These are phyloP conservation scores for Fusarium vanettenii DNA, from an alignment of 2,329 filamentous ascomycete species.

Conservation along the genomic window DNA sequence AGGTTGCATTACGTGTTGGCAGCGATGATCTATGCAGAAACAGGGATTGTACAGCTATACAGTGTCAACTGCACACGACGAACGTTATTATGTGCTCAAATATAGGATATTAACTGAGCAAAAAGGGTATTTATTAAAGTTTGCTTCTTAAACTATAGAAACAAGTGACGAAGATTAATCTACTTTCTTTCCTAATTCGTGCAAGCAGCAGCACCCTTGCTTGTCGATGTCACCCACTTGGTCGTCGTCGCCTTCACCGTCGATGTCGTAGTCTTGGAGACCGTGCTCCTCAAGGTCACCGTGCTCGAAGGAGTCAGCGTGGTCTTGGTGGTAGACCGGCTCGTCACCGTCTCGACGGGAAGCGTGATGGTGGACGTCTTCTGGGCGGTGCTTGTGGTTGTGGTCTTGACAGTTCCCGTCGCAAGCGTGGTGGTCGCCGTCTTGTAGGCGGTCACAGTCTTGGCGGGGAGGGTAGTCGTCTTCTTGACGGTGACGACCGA, in stretches of 20 bases:
- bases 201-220: constrained; percentile 30
- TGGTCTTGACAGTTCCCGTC: constrained; percentile 23
- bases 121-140: background rate
- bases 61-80: background rate
- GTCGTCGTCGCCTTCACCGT: constrained; percentile 26
- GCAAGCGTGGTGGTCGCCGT: constrained; percentile 17
- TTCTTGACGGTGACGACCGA: constrained; percentile 26
- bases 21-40: background rate
- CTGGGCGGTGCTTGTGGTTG: constrained; percentile 23
- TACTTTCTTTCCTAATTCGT: constrained; percentile 3
- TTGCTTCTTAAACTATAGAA: background rate
- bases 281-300: constrained; percentile 20
- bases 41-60: background rate
- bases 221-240: constrained; percentile 25
- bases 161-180: background rate
- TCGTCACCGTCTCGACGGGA: constrained; percentile 11
- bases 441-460: constrained; percentile 30
- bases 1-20: background rate
- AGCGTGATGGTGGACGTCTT: constrained; percentile 18
- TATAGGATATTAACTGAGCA: background rate
- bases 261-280: constrained; percentile 29
- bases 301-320: constrained; percentile 38
- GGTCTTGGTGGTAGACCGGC: constrained; percentile 39
- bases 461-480: constrained; percentile 33
- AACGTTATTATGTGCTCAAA: background rate